A percentile compares a stretch with the other conserved stretches of the same genome.
phyloP scores from a whole-genome alignment of 345 rosid species.

The Psidium guajava region DNA sequence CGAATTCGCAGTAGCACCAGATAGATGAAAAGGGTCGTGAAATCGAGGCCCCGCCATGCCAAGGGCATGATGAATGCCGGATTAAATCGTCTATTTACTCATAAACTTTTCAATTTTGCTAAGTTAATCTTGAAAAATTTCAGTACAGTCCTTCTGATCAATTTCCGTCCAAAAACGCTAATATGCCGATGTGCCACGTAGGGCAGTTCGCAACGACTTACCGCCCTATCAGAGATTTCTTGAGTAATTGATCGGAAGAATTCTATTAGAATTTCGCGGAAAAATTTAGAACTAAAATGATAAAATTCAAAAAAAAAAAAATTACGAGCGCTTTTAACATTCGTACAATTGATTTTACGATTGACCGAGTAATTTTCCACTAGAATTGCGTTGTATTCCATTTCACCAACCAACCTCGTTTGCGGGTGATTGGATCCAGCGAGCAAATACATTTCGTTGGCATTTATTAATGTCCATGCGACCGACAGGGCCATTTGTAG shows the following conservation, averaged over 20 bases:
- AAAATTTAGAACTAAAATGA: background rate
- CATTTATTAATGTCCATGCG: background rate
- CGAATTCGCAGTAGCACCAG: background rate
- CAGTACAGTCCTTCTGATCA: accelerated
- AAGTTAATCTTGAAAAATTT: background rate
- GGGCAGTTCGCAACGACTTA: accelerated
- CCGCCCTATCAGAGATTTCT: accelerated
- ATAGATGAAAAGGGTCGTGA: background rate
- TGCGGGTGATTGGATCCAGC: background rate
- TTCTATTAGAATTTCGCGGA: background rate
- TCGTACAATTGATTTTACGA: accelerated
- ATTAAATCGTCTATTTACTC: background rate
- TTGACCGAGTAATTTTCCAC: background rate
- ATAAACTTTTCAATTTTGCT: background rate
- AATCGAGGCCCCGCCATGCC: background rate
- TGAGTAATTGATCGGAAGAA: background rate
- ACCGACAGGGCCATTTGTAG: background rate
- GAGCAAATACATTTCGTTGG: background rate
- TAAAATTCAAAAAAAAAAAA: background rate
- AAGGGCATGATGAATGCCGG: background rate
- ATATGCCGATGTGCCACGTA: accelerated
- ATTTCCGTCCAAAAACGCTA: background rate
- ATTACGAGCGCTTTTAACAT: background rate
- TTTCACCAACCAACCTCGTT: background rate
- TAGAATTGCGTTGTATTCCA: background rate